A percentile compares a stretch with the other conserved stretches of the same genome.
phyloP scores from a whole-genome alignment of 2,329 filamentous ascomycete genomes.

The Cordyceps farinosa region DNA sequence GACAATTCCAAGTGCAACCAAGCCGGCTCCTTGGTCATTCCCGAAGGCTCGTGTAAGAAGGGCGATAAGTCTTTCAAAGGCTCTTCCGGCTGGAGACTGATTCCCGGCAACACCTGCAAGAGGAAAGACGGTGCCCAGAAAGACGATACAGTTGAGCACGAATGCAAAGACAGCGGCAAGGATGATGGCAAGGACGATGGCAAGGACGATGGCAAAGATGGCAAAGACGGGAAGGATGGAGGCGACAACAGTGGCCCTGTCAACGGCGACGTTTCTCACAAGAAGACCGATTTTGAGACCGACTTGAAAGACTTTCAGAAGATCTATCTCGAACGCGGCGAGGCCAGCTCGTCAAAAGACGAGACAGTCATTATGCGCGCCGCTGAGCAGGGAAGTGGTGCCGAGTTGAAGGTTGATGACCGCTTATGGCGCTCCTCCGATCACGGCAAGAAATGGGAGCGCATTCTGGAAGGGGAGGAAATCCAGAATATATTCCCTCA shows the following conservation, averaged over 20 bases:
- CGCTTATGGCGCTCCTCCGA: constrained; percentile 71
- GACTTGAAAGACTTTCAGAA: constrained; percentile 50
- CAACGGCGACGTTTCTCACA: constrained; percentile 63
- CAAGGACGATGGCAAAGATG: constrained; percentile 27
- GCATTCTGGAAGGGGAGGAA: constrained; percentile 63
- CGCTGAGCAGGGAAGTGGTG: constrained; percentile 32
- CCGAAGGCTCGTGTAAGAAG: constrained; percentile 68
- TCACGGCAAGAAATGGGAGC: constrained; percentile 83
- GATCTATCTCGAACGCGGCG: constrained; percentile 75
- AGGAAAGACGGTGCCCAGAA: constrained; percentile 59
- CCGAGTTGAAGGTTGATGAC: constrained; percentile 41
- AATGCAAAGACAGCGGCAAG: constrained; percentile 52
- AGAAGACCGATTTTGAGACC: constrained; percentile 60
- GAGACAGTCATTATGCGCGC: constrained; percentile 66
- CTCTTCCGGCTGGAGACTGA: constrained; percentile 86
- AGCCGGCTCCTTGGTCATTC: constrained; percentile 58
- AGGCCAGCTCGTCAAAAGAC: constrained; percentile 59
- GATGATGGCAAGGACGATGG: constrained; percentile 64
- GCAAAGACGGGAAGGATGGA: constrained; percentile 8
- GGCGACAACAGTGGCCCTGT: constrained; percentile 41
- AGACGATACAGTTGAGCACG: constrained; percentile 68
- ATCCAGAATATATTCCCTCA: constrained; percentile 74
- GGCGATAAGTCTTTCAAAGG: constrained; percentile 72
- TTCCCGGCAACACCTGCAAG: constrained; percentile 76
- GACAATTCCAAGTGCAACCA: constrained; percentile 67